These are phyloP conservation scores for Corylus heterophylla DNA, from an alignment of 306 rosid genomes.

Conservation along the genomic window DNA sequence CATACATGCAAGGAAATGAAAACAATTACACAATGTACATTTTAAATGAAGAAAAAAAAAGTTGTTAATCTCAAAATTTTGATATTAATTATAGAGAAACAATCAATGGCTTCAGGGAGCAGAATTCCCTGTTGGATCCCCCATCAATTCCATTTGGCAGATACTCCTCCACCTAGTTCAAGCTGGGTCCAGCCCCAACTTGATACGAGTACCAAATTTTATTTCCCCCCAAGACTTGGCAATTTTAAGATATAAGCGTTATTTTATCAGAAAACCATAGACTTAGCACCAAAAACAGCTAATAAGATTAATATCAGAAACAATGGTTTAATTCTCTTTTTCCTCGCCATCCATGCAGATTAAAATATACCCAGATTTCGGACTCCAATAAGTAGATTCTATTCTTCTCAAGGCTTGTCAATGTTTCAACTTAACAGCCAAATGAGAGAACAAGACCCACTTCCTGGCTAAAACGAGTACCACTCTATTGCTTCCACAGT, in stretches of 20 bases:
- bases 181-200: not conserved
- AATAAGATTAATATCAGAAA: not conserved
- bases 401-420: not conserved
- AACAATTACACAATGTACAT: not conserved
- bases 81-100: not conserved
- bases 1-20: not conserved
- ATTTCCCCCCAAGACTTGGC: not conserved
- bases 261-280: not conserved
- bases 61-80: not conserved
- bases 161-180: not conserved
- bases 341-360: not conserved
- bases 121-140: not conserved
- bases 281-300: not conserved
- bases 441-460: not conserved
- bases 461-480: not conserved
- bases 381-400: not conserved
- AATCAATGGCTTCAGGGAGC: not conserved
- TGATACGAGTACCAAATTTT: not conserved
- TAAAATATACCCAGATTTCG: not conserved
- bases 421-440: not conserved
- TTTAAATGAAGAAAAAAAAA: not conserved
- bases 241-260: not conserved
- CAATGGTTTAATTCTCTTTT: not conserved
- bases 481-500: not conserved
- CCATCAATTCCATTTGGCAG: not conserved